Evolutionary conservation across 2,329 filamentous ascomycete species (phyloP).

Genomic region (Pyricularia sp.): DNA sequence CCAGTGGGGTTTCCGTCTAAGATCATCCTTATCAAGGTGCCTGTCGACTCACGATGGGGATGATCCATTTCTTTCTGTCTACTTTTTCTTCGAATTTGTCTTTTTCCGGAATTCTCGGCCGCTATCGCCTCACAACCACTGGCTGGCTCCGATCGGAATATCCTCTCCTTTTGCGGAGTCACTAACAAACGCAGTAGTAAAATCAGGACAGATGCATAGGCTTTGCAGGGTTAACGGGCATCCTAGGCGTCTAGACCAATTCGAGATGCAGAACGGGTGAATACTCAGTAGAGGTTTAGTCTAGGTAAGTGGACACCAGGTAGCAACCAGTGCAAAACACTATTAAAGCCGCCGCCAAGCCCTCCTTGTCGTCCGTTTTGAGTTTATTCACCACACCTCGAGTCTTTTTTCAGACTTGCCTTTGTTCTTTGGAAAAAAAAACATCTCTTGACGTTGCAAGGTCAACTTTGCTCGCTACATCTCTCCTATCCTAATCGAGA

Average conservation of each 20-base stretch:
- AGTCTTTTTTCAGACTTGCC: neutral
- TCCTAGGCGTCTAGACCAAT: neutral
- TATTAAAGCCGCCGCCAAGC: neutral
- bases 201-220: neutral
- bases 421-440: neutral
- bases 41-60: neutral
- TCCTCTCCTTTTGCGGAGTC: neutral
- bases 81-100: neutral
- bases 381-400: neutral
- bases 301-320: neutral
- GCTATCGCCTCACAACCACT: neutral
- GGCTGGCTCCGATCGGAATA: neutral
- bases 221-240: neutral
- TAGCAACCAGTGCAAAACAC: neutral
- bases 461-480: neutral
- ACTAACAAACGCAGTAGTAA: neutral
- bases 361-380: neutral
- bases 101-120: neutral
- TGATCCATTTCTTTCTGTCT: neutral
- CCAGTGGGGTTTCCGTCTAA: neutral
- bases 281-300: neutral
- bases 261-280: neutral
- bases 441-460: neutral
- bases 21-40: neutral
- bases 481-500: neutral